Evolutionary conservation across 73 alveolate genomes (phyloP).

Genomic region (Tetrahymena elliotti): DNA sequence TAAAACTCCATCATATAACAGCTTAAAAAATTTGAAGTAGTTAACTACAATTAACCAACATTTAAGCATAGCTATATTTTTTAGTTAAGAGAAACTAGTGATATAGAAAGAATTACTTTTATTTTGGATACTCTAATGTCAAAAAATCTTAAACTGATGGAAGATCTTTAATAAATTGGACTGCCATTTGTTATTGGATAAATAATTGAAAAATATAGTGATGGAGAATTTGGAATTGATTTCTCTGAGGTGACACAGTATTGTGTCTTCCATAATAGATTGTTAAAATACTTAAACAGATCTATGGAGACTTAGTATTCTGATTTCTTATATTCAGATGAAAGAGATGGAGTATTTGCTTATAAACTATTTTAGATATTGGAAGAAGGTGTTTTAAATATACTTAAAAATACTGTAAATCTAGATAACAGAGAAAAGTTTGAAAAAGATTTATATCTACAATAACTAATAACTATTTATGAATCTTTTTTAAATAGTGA

Average conservation of each 20-base stretch:
- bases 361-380: background rate
- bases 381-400: background rate
- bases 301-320: background rate
- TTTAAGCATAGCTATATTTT: background rate
- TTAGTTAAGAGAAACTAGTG: conserved; percentile 31
- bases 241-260: conserved; percentile 28
- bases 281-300: background rate
- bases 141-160: background rate
- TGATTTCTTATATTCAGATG: background rate
- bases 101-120: conserved; percentile 23
- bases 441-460: background rate
- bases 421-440: background rate
- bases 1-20: background rate
- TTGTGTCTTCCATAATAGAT: conserved; percentile 21
- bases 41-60: background rate
- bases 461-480: background rate
- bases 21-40: background rate
- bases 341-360: background rate
- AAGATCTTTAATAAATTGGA: background rate
- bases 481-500: background rate
- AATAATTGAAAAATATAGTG: conserved; percentile 16
- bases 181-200: background rate
- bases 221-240: conserved; percentile 12
- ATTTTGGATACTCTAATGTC: conserved; percentile 11
- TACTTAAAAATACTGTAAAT: background rate